These are phyloP conservation scores for rapeseed (Brassica napus) DNA, from an alignment of 345 rosid genomes.

Conservation along the genomic window Da-Ae NC_063439.1:22691001-22691500, in stretches of 20 bases:
- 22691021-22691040: background rate
- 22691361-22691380: background rate
- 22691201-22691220: too few species aligned
- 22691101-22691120: too few species aligned
- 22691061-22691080: too few species aligned
- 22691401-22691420: background rate
- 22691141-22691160: background rate
- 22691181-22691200: too few species aligned
- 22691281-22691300: background rate
- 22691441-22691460: constrained; percentile 24
- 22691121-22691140: too few species aligned
- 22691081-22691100: too few species aligned
- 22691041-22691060: background rate
- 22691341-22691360: background rate
- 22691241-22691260: too few species aligned
- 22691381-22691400: background rate
- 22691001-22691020: background rate
- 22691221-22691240: background rate
- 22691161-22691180: background rate
- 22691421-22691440: constrained; percentile 12
- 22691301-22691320: background rate
- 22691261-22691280: background rate
- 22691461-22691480: constrained; percentile 2
- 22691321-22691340: background rate
- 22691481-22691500: background rate